Conservation (phyloP, 768 basidiomycete genomes). For the Termitomyces sp. region DNA sequence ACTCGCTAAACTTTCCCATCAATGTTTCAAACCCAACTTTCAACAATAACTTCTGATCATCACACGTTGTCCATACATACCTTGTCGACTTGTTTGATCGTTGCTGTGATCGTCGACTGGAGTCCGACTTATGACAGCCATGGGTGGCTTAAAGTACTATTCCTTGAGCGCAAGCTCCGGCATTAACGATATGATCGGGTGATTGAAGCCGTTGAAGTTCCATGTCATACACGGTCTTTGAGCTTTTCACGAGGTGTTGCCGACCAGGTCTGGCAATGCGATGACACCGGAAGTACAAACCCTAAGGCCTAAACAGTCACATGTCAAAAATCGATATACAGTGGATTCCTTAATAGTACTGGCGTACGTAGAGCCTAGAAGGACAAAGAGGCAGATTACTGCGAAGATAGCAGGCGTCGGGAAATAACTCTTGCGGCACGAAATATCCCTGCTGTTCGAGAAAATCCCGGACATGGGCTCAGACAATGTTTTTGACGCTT, state of each 20-base stretch:
- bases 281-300: too few relatives aligned
- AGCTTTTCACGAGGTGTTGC: neutral
- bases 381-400: neutral
- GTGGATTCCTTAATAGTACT: too few relatives aligned
- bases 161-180: too few relatives aligned
- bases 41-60: neutral
- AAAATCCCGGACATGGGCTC: constrained; percentile 29
- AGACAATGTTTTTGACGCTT: constrained; percentile 27
- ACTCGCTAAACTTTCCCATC: neutral
- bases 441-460: neutral
- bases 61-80: too few relatives aligned
- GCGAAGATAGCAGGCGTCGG: too few relatives aligned
- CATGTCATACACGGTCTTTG: neutral
- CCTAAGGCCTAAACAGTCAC: too few relatives aligned
- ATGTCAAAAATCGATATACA: too few relatives aligned
- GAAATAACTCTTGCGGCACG: neutral
- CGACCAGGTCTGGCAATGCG: neutral
- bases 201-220: neutral
- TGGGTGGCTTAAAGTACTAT: too few relatives aligned
- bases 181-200: neutral
- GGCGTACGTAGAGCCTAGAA: neutral
- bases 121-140: neutral
- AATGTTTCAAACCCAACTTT: neutral
- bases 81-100: neutral
- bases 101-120: neutral